Conservation (phyloP, 768 basidiomycete genomes). For the Russula olivacea region DNA sequence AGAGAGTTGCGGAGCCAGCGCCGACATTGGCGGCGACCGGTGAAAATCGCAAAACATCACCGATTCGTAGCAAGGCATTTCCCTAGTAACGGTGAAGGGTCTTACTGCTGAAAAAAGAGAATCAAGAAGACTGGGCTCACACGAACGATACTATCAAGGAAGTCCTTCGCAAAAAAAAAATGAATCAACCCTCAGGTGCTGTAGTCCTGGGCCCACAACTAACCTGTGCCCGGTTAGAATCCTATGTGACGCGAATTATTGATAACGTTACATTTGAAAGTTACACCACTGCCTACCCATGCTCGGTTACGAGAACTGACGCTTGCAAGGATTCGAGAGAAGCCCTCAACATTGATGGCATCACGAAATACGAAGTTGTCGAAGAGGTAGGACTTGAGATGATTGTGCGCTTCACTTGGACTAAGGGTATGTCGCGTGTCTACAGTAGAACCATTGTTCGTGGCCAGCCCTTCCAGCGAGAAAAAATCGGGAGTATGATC, state of each 20-base stretch:
- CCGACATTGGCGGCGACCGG: constrained; percentile 26
- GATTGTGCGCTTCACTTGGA: constrained; percentile 30
- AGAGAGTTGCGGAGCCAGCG: constrained; percentile 16
- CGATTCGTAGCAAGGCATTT: constrained; percentile 30
- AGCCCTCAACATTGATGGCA: constrained; percentile 27
- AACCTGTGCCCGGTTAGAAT: constrained; percentile 31
- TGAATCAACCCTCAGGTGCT: not conserved
- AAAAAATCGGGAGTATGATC: constrained; percentile 26
- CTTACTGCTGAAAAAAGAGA: not conserved
- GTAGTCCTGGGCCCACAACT: not conserved
- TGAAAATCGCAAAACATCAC: constrained; percentile 30
- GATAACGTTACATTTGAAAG: not conserved
- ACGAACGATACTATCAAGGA: constrained; percentile 28
- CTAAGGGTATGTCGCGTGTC: constrained; percentile 18
- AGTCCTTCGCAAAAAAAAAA: constrained; percentile 19
- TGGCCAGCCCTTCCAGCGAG: constrained; percentile 25
- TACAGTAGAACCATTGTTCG: constrained; percentile 20
- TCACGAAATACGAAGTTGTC: constrained; percentile 28
- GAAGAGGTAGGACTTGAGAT: constrained; percentile 27
- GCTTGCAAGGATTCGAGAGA: constrained; percentile 29
- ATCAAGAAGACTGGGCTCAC: constrained; percentile 18
- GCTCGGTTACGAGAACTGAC: constrained; percentile 26
- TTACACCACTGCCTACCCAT: constrained; percentile 24
- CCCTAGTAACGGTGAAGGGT: constrained; percentile 20
- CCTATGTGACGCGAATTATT: constrained; percentile 12